Evolutionary conservation across 2,329 filamentous ascomycete genomes (phyloP).

Genomic region (Plectosphaerella sp.): DNA sequence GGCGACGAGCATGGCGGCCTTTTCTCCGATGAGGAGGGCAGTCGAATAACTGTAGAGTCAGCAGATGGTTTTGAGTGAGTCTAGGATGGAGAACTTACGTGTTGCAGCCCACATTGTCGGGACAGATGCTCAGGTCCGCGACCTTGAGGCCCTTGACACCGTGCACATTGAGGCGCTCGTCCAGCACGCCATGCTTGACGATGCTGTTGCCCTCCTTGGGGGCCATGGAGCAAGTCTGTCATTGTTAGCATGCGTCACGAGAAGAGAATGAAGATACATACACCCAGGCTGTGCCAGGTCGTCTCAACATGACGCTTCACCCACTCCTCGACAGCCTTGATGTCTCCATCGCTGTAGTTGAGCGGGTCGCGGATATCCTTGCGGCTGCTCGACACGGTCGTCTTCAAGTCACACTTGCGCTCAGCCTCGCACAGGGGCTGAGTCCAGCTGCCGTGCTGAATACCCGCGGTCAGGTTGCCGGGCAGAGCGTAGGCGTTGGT

Average conservation of each 20-base stretch:
- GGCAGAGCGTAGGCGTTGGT: constrained; percentile 73
- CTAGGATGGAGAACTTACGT: constrained; percentile 36
- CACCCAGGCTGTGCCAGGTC: constrained; percentile 63
- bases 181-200: constrained; percentile 74
- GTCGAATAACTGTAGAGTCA: constrained; percentile 52
- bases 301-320: constrained; percentile 71
- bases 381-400: constrained; percentile 59
- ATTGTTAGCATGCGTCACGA: not conserved
- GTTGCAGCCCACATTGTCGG: constrained; percentile 72
- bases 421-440: constrained; percentile 51
- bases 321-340: constrained; percentile 64
- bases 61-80: not conserved
- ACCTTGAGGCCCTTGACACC: constrained; percentile 69
- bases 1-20: constrained; percentile 63
- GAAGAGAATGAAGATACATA: constrained; percentile 21
- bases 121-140: constrained; percentile 51
- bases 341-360: constrained; percentile 59
- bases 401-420: constrained; percentile 35
- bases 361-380: constrained; percentile 58
- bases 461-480: constrained; percentile 65
- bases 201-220: constrained; percentile 73
- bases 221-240: constrained; percentile 69
- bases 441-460: constrained; percentile 71
- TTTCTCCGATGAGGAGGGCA: constrained; percentile 72
- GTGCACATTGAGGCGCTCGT: constrained; percentile 74